Conservation (phyloP, 805 yeast genomes). For the Metschnikowia chrysomelidarum region DNA sequence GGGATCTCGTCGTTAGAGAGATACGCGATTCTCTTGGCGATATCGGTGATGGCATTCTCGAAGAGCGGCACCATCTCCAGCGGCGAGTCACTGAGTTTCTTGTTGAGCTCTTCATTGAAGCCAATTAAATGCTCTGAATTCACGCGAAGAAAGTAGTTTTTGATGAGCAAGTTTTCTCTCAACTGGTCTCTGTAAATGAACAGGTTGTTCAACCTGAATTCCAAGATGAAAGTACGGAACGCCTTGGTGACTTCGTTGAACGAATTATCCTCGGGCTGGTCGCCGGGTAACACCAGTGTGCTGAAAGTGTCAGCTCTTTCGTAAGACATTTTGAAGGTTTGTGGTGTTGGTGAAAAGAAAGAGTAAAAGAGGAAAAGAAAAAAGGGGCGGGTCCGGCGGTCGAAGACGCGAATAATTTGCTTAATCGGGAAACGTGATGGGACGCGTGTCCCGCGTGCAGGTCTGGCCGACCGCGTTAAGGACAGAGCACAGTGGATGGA, state of each 20-base stretch:
- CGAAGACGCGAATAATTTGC: slow-evolving; percentile 6
- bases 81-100: slow-evolving; percentile 81
- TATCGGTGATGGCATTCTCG: slow-evolving; percentile 79
- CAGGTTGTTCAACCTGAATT: slow-evolving; percentile 78
- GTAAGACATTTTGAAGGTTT: slow-evolving; percentile 53
- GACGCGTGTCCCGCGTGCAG: slow-evolving; percentile 13
- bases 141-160: slow-evolving; percentile 69
- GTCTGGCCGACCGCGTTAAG: background rate
- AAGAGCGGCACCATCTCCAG: slow-evolving; percentile 82
- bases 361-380: slow-evolving; percentile 1
- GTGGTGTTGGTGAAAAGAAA: background rate
- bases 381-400: background rate
- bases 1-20: slow-evolving; percentile 53
- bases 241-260: slow-evolving; percentile 70
- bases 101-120: slow-evolving; percentile 86
- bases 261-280: slow-evolving; percentile 60
- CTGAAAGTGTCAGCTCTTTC: slow-evolving; percentile 70
- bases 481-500: no score
- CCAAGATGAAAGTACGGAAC: slow-evolving; percentile 78
- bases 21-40: slow-evolving; percentile 70
- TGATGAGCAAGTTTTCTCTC: slow-evolving; percentile 79
- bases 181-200: slow-evolving; percentile 89
- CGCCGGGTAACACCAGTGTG: slow-evolving; percentile 87
- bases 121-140: slow-evolving; percentile 82
- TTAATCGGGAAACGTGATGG: slow-evolving; percentile 10